phyloP scores from a whole-genome alignment of 2,329 filamentous ascomycete species.

The Hirsutella rhossiliensis region DNA sequence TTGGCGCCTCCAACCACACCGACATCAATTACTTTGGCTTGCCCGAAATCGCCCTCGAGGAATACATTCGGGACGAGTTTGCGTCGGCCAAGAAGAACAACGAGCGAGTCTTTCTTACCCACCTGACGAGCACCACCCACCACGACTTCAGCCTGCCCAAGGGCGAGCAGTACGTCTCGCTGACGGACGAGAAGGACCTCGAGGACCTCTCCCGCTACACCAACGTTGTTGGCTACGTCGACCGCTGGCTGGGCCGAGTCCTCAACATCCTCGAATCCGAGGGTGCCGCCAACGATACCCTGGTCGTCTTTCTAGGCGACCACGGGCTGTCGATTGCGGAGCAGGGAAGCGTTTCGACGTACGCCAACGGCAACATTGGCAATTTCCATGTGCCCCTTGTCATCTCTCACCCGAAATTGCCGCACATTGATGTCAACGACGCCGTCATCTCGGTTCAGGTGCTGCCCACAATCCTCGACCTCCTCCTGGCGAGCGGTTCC shows the following conservation, averaged over 20 bases:
- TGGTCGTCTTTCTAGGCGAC: constrained; percentile 19
- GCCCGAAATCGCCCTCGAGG: constrained; percentile 15
- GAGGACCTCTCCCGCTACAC: constrained; percentile 19
- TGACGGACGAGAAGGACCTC: constrained; percentile 11
- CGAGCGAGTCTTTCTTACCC: constrained; percentile 20
- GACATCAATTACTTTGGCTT: constrained; percentile 23
- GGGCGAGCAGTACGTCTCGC: constrained; percentile 13
- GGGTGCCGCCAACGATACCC: constrained; percentile 17
- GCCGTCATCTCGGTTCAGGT: constrained; percentile 20
- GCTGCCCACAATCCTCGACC: constrained; percentile 21
- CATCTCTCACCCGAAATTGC: constrained; percentile 20
- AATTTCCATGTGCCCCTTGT: constrained; percentile 22
- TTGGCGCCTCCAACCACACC: constrained; percentile 12
- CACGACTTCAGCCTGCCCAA: constrained; percentile 19
- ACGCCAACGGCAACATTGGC: constrained; percentile 19
- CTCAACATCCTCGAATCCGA: constrained; percentile 17
- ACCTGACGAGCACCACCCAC: constrained; percentile 22
- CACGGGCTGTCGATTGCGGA: constrained; percentile 20
- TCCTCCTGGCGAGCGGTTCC: constrained; percentile 19
- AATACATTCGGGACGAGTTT: constrained; percentile 19
- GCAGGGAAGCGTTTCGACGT: constrained; percentile 17
- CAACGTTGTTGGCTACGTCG: constrained; percentile 19
- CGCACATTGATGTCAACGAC: constrained; percentile 17
- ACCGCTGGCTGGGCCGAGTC: constrained; percentile 20
- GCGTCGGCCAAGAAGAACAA: constrained; percentile 15